Base-by-base conservation (phyloP, 352 stramenopile species). In the Phytophthora tubulina region DNA sequence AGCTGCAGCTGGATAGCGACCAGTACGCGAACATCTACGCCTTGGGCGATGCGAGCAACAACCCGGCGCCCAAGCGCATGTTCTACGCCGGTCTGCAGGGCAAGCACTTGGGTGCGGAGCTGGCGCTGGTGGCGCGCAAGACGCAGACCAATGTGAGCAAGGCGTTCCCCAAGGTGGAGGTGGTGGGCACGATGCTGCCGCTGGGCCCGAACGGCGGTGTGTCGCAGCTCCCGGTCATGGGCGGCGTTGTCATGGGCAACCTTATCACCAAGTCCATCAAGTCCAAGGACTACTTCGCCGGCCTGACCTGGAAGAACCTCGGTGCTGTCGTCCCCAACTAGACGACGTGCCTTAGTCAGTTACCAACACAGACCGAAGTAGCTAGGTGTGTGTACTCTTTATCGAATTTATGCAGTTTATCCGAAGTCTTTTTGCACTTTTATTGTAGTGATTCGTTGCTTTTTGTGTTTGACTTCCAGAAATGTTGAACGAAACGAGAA, bases 131-230 rank as follows among this genome's bases (percentile, higher is more conserved):
- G 65, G 68, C 75, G 30, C 71, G 69, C 42, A 85, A 84, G 71
- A 63, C 60, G 41, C 74, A 89, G 64, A 21, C 38, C 0, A 72
- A 72, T 35, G 72, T 85, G 44, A 73, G 31, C 50, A 84, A 83
- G 71, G 42, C 72, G 55, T 85, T 85, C 64, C 70, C 75, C 52
- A 86, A 80, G 53, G 51, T 78, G 46, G 58, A 72, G 39, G 44
- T 78, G 15, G 75, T 79, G 56, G 54, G 49, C 38, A 75, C 83
- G 59, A 39, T 84, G 45, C 17, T 92, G 36, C 73, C 84, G 30
- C 69, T 92, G n/a, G 84, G 84, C 3, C 79, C 78, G 15, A 77
- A 81, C 57, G 84, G 80, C 7, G 82, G 85, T 10, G 82, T 89
- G 8, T 57, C 70, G 32, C 82, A 92, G 63, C 59, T 92, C 6